Evolutionary conservation across 176 grass and related monocot species (phyloP).

Genomic region (Cocos nucifera): DNA sequence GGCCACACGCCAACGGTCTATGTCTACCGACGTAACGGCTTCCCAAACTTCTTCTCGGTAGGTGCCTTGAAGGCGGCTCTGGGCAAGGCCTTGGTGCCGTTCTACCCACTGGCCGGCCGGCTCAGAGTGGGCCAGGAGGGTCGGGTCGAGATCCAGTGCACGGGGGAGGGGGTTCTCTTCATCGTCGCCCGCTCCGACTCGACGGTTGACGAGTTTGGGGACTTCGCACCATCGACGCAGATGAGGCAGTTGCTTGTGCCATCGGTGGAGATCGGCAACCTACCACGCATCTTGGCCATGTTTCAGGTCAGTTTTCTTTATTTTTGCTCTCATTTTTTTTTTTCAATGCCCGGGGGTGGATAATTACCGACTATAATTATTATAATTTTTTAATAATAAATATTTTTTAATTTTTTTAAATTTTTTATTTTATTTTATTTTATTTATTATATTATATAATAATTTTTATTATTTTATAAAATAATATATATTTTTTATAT

Average conservation of each 20-base stretch:
- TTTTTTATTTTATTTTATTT: too few species aligned
- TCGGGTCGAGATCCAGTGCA: slow-evolving; percentile 50
- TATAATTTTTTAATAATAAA: too few species aligned
- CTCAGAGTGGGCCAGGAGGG: slow-evolving; percentile 11
- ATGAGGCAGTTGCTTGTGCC: slow-evolving; percentile 37
- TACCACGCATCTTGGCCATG: slow-evolving; percentile 48
- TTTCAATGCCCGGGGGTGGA: too few species aligned
- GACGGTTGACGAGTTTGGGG: slow-evolving; percentile 33
- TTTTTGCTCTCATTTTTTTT: too few species aligned
- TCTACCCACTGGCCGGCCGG: slow-evolving; percentile 65
- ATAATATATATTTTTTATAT: too few species aligned
- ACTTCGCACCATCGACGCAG: slow-evolving; percentile 55
- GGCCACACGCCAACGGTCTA: slow-evolving; percentile 61
- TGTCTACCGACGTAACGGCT: slow-evolving; percentile 29
- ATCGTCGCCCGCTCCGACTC: slow-evolving; percentile 32
- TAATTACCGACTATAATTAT: too few species aligned
- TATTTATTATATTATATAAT: too few species aligned
- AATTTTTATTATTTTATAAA: too few species aligned
- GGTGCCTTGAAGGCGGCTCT: slow-evolving; percentile 42
- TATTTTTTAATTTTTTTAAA: too few species aligned
- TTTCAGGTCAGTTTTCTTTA: slow-evolving; percentile 28
- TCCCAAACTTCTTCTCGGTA: slow-evolving; percentile 25
- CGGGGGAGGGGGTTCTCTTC: slow-evolving; percentile 53
- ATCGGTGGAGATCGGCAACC: slow-evolving; percentile 37
- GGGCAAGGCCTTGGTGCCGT: slow-evolving; percentile 37